phyloP scores from a whole-genome alignment of 257 asterid species.

The Lavandula angustifolia region DNA sequence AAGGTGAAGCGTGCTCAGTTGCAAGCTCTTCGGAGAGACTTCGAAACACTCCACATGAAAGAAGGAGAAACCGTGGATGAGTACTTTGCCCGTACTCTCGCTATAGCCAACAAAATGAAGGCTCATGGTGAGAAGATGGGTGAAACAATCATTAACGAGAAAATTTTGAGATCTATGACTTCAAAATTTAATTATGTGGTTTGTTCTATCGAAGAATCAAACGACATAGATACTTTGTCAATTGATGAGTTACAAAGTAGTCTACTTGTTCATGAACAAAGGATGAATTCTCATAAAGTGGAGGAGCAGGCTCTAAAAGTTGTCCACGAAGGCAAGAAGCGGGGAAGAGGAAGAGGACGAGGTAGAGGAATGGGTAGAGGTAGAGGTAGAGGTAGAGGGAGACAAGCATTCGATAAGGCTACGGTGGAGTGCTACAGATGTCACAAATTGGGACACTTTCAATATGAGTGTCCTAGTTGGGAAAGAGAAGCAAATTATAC shows the following conservation, averaged over 20 bases:
- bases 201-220: background rate
- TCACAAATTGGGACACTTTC: background rate
- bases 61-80: background rate
- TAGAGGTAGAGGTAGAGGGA: background rate
- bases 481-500: too few relatives aligned
- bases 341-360: background rate
- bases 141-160: background rate
- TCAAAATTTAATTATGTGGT: conserved; percentile 5
- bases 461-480: background rate
- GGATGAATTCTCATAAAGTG: too few relatives aligned
- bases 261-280: background rate
- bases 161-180: background rate
- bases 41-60: background rate
- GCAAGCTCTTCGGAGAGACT: conserved; percentile 23
- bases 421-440: background rate
- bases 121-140: conserved; percentile 16
- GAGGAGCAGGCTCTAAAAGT: background rate
- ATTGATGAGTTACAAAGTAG: background rate
- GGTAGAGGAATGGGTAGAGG: background rate
- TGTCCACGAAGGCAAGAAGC: too few relatives aligned
- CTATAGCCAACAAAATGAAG: background rate
- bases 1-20: conserved; percentile 4
- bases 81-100: background rate
- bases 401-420: background rate
- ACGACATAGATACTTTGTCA: background rate